phyloP scores from a whole-genome alignment of 371 early-diverging fungal species.

The Mucor lusitanicus region DNA sequence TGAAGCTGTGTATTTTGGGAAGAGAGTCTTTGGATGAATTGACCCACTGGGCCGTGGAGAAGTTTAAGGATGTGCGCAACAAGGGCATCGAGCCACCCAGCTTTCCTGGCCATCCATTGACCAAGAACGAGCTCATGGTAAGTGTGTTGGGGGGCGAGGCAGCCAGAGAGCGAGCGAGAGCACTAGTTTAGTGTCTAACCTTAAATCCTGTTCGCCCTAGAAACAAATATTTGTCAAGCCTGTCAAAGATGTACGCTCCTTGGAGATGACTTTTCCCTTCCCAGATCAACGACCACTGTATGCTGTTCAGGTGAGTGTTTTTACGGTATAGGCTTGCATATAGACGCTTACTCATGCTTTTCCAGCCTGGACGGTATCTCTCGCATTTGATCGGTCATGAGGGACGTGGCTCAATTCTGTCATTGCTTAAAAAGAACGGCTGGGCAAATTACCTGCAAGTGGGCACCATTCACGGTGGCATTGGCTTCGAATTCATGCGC shows the following conservation, averaged over 20 bases:
- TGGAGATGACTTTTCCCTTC: conserved; percentile 87
- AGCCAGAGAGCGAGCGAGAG: no score
- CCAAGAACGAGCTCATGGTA: conserved; percentile 72
- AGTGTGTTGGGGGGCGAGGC: no score
- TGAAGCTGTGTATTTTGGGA: conserved; percentile 92
- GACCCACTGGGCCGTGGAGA: conserved; percentile 78
- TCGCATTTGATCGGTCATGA: conserved; percentile 82
- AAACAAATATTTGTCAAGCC: conserved; percentile 79
- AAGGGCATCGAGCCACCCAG: conserved; percentile 71
- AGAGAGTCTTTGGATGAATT: conserved; percentile 87
- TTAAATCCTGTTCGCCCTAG: conserved; percentile 22
- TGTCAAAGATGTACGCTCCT: conserved; percentile 76
- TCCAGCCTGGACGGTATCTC: conserved; percentile 68
- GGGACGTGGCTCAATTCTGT: conserved; percentile 83
- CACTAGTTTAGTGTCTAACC: neutral
- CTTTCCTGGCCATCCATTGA: conserved; percentile 76
- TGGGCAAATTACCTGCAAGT: conserved; percentile 84
- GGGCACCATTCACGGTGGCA: conserved; percentile 56
- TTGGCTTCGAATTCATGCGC: conserved; percentile 80
- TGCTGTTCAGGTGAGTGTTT: conserved; percentile 46
- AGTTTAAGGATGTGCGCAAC: conserved; percentile 76
- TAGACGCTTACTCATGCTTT: neutral
- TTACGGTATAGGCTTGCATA: neutral
- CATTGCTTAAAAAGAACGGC: conserved; percentile 79
- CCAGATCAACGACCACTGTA: conserved; percentile 71